These are phyloP conservation scores for Trypanosoma congolense DNA, from an alignment of 208 protist species.

Conservation along the genomic window DNA sequence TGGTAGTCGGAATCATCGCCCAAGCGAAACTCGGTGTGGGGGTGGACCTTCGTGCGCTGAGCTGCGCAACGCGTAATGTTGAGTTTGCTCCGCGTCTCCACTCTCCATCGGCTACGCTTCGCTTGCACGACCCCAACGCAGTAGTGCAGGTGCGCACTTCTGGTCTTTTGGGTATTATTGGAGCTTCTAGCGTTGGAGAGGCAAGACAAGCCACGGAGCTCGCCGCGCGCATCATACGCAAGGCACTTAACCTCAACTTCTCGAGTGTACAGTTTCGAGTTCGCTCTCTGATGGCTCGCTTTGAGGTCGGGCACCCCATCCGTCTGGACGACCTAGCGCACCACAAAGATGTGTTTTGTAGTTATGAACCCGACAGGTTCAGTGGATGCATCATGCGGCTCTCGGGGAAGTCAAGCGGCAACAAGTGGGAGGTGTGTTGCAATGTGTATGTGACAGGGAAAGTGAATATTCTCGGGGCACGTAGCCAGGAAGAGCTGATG, in stretches of 20 bases:
- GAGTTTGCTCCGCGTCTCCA: slow-evolving; percentile 73
- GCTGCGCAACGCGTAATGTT: slow-evolving; percentile 81
- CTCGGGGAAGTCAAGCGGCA: slow-evolving; percentile 40
- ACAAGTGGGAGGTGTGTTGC: slow-evolving; percentile 70
- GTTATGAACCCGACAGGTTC: slow-evolving; percentile 85
- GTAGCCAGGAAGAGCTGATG: slow-evolving; percentile 71
- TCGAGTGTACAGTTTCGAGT: slow-evolving; percentile 74
- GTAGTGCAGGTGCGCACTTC: slow-evolving; percentile 74
- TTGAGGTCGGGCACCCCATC: slow-evolving; percentile 77
- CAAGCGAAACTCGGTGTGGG: slow-evolving; percentile 66
- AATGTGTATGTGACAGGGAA: slow-evolving; percentile 85
- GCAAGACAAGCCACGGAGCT: slow-evolving; percentile 82
- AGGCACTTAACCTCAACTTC: slow-evolving; percentile 62
- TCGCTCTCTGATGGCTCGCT: slow-evolving; percentile 75
- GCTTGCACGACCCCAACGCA: slow-evolving; percentile 72
- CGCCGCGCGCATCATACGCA: slow-evolving; percentile 78
- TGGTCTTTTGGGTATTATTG: slow-evolving; percentile 72
- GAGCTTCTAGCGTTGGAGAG: slow-evolving; percentile 67
- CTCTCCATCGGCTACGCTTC: slow-evolving; percentile 68
- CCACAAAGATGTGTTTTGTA: slow-evolving; percentile 49
- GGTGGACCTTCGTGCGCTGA: slow-evolving; percentile 75
- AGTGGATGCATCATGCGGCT: slow-evolving; percentile 74
- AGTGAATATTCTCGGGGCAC: slow-evolving; percentile 70
- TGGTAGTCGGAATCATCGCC: slow-evolving; percentile 72
- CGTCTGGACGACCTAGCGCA: slow-evolving; percentile 65